Percentiles rank a stretch among this genome's conserved stretches.
phyloP scores from a whole-genome alignment of 805 yeast species.

The Teunomyces kruisii region DNA sequence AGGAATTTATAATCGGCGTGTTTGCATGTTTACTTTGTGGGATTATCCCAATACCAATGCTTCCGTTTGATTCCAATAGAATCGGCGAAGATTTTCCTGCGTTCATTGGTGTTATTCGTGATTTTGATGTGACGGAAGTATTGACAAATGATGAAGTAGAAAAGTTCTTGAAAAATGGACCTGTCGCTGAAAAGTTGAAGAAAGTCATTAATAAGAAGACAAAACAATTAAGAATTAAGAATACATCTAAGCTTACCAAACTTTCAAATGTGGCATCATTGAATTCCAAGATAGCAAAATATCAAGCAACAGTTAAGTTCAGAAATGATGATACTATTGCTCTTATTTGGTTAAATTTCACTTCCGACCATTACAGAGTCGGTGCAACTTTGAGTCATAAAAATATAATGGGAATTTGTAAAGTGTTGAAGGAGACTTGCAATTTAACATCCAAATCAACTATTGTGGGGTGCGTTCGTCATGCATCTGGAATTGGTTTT shows the following conservation, averaged over 20 bases:
- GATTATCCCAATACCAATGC: slow-evolving; percentile 70
- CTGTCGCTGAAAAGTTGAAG: slow-evolving; percentile 59
- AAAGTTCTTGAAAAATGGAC: slow-evolving; percentile 63
- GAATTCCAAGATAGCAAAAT: slow-evolving; percentile 43
- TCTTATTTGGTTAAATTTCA: slow-evolving; percentile 66
- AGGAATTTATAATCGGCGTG: slow-evolving; percentile 79
- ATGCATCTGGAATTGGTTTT: slow-evolving; percentile 84
- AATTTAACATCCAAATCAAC: slow-evolving; percentile 72
- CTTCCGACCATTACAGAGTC: slow-evolving; percentile 67
- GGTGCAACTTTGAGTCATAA: slow-evolving; percentile 60
- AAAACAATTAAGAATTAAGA: slow-evolving; percentile 55
- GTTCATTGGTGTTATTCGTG: slow-evolving; percentile 62
- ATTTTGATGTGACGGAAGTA: slow-evolving; percentile 68
- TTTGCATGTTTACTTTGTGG: slow-evolving; percentile 88
- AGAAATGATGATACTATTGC: slow-evolving; percentile 48
- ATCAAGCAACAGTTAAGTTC: slow-evolving; percentile 40
- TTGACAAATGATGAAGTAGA: slow-evolving; percentile 81
- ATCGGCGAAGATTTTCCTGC: slow-evolving; percentile 73
- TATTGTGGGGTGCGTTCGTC: slow-evolving; percentile 82
- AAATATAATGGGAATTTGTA: slow-evolving; percentile 73
- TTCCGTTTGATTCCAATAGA: slow-evolving; percentile 66
- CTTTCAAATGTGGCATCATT: slow-evolving; percentile 38
- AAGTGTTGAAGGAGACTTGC: slow-evolving; percentile 88
- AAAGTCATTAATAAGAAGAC: slow-evolving; percentile 34
- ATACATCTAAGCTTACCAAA: slow-evolving; percentile 59